These are phyloP conservation scores for Cystofilobasidium capitatum DNA, from an alignment of 768 basidiomycete genomes.

Conservation along the genomic window DNA sequence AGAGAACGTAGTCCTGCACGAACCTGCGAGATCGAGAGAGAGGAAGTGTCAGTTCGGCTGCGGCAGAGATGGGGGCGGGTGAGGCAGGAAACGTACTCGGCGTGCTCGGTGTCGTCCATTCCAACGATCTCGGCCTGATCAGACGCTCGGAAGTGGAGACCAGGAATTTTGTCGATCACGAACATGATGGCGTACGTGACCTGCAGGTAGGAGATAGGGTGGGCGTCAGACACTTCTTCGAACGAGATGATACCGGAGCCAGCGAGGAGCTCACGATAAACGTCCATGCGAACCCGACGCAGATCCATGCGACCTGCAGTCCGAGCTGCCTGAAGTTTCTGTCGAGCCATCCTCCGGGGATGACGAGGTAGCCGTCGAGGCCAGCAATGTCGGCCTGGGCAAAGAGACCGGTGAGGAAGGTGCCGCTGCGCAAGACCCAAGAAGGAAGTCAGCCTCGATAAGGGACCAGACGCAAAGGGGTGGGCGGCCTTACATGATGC, in stretches of 20 bases:
- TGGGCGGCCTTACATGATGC: constrained; percentile 33
- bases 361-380: constrained; percentile 59
- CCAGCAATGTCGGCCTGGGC: constrained; percentile 64
- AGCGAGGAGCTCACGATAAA: constrained; percentile 34
- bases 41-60: too few relatives aligned
- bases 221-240: background rate
- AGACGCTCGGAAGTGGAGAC: constrained; percentile 53
- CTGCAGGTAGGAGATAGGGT: background rate
- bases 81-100: constrained; percentile 6
- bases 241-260: background rate
- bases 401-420: constrained; percentile 43
- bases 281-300: constrained; percentile 38
- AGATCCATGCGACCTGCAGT: constrained; percentile 57
- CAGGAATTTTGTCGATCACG: constrained; percentile 80
- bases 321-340: constrained; percentile 59
- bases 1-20: constrained; percentile 13
- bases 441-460: background rate
- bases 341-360: constrained; percentile 71
- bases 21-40: background rate
- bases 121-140: constrained; percentile 53
- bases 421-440: background rate
- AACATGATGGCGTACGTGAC: constrained; percentile 54
- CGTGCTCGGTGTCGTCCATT: constrained; percentile 54
- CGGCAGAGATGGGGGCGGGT: too few relatives aligned
- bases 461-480: constrained; percentile 23